Conservation (phyloP, 306 rosid genomes). For the Cicer bijugum region DNA sequence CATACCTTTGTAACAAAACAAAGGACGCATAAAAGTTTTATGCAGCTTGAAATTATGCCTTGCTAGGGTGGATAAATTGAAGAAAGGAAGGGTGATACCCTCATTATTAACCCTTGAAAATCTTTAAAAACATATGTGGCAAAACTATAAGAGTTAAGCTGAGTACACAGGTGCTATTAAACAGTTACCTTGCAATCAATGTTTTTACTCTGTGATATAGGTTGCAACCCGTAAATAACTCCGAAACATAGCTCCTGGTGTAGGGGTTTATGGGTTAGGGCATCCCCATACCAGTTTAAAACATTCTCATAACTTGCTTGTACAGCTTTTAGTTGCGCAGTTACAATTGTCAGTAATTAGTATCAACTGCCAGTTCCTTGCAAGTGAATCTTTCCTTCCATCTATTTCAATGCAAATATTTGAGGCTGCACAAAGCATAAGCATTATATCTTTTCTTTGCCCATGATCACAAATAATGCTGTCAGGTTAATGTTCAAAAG, state of each 20-base stretch:
- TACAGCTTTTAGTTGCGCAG: conserved; percentile 54
- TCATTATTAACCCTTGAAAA: background rate
- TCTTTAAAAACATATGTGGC: background rate
- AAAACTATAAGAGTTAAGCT: background rate
- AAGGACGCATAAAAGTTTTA: conserved; percentile 5
- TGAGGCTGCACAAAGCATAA: conserved; percentile 52
- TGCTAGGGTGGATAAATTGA: background rate
- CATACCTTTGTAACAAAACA: background rate
- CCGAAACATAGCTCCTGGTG: conserved; percentile 54
- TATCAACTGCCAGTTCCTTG: conserved; percentile 62
- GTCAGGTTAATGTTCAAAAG: conserved; percentile 2
- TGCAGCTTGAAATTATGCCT: background rate
- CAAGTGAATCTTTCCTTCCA: conserved; percentile 63
- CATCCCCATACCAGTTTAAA: background rate
- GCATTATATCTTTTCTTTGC: conserved; percentile 34
- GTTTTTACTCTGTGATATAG: conserved; percentile 48
- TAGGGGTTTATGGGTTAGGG: background rate
- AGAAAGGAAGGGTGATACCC: background rate
- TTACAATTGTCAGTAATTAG: conserved; percentile 50
- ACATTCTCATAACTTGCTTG: conserved; percentile 69
- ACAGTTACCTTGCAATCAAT: conserved; percentile 48
- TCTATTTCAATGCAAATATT: conserved; percentile 56
- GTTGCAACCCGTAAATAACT: conserved; percentile 57
- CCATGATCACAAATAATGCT: background rate
- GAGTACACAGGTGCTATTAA: conserved; percentile 7